phyloP scores from a whole-genome alignment of 2,329 filamentous ascomycete species.

The Apiospora aurea region DNA sequence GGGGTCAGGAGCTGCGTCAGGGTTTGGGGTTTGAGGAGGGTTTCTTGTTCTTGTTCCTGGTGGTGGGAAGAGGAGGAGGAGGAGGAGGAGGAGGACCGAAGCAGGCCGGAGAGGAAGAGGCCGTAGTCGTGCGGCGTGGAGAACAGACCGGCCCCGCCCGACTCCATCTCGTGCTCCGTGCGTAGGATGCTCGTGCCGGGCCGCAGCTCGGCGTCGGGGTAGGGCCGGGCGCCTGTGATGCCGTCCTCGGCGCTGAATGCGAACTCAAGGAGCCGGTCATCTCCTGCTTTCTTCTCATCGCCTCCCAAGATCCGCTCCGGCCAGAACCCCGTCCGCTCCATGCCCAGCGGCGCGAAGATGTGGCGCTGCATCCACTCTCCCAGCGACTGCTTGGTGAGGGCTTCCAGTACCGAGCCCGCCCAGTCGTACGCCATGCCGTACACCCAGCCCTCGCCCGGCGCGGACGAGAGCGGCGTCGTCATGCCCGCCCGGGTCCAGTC shows the following conservation, averaged over 20 bases:
- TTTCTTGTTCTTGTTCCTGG: slow-evolving; percentile 14
- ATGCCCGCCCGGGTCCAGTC: slow-evolving; percentile 44
- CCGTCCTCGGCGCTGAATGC: neutral
- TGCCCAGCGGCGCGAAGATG: slow-evolving; percentile 46
- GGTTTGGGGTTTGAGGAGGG: slow-evolving; percentile 41
- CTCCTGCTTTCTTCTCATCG: no score
- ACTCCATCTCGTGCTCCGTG: slow-evolving; percentile 45
- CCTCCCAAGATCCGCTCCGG: slow-evolving; percentile 38
- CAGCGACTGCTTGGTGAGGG: slow-evolving; percentile 45
- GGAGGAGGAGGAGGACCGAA: slow-evolving; percentile 29
- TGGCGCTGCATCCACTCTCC: slow-evolving; percentile 46
- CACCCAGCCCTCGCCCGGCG: slow-evolving; percentile 52
- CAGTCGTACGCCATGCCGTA: slow-evolving; percentile 55
- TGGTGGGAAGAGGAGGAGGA: neutral
- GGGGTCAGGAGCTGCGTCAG: slow-evolving; percentile 48
- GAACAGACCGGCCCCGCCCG: slow-evolving; percentile 53
- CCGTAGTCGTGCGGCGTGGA: slow-evolving; percentile 51
- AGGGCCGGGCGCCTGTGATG: neutral
- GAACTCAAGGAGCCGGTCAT: neutral
- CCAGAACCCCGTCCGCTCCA: slow-evolving; percentile 48
- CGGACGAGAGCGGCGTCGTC: slow-evolving; percentile 47
- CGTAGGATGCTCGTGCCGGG: slow-evolving; percentile 34
- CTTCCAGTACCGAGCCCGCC: slow-evolving; percentile 53
- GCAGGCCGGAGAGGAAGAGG: slow-evolving; percentile 43
- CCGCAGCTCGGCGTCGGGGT: slow-evolving; percentile 33